Conservation (phyloP, 257 asterid genomes). For the Capsicum chinense region DNA sequence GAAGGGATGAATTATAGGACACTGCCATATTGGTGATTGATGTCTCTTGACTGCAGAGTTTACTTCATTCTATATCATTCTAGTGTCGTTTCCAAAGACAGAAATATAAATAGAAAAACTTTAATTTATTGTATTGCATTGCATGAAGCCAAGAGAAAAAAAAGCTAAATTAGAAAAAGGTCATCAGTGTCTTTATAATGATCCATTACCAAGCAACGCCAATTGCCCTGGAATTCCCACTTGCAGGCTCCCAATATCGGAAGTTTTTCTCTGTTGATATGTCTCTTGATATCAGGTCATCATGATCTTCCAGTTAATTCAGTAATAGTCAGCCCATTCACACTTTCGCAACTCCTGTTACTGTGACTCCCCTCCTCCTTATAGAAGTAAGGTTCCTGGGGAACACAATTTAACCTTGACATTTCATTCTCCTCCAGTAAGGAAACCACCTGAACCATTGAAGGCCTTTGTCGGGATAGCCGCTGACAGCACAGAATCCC, state of each 20-base stretch:
- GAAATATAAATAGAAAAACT: not conserved
- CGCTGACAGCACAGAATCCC: slow-evolving; percentile 55
- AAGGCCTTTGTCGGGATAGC: slow-evolving; percentile 41
- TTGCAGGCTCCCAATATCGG: too few species aligned
- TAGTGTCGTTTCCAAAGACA: not conserved
- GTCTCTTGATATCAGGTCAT: slow-evolving; percentile 19
- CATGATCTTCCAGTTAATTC: slow-evolving; percentile 21
- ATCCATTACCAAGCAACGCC: too few species aligned
- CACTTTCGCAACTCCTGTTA: slow-evolving; percentile 9
- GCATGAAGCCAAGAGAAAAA: not conserved
- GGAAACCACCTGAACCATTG: slow-evolving; percentile 42
- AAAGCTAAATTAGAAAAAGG: not conserved
- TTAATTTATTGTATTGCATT: not conserved
- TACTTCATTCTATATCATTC: not conserved
- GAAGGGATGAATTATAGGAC: not conserved
- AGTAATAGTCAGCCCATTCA: slow-evolving; percentile 7
- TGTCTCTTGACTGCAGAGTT: not conserved
- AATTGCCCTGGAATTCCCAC: too few species aligned
- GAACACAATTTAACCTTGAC: slow-evolving; percentile 32
- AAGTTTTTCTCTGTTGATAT: not conserved
- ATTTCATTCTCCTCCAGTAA: slow-evolving; percentile 48
- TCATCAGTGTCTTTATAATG: not conserved
- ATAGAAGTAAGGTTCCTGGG: slow-evolving; percentile 52
- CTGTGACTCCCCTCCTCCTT: not conserved
- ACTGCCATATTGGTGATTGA: not conserved